Base-by-base conservation (phyloP, 148 eudicot species). In the Amaranthus cruentus region DNA sequence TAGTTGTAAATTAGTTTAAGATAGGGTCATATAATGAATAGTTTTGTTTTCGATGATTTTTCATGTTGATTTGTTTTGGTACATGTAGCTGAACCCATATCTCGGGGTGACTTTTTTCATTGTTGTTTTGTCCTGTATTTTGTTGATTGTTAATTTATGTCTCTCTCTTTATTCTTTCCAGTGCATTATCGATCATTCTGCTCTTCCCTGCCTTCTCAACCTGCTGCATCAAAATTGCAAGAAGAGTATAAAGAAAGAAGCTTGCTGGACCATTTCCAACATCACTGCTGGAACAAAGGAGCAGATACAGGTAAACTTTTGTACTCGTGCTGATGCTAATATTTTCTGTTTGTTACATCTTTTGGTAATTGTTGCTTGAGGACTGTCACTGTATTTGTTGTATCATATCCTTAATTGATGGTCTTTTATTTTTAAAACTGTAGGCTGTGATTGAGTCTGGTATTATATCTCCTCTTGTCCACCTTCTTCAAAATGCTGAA, bases 191-290 rank as follows among this genome's bases (percentile, higher is more conserved):
- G 91, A 85, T 28, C 84, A 87, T 70, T 81, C 79, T 70, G 88
- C 91, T 11, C 89, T 92, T 76, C 88, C 88, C 68, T 82, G 90
- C 75, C 87, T 92, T 72, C 80, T 85, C 66, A 87, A 80, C 81
- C 78, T 92, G 79, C 73, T 92, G 86, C 76, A 88, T 8, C 81
- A 81, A 74, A 85, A 78, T 79, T 68, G 79, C 78, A 91, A 92
- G 83, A 92, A 88, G 80, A 92, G 91, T 80, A 89, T 92, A 59
- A 92, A 89, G 76, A 92, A 89, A 83, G 92, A 92, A 84, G 97
- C 97, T 75, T 92, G 97, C 76, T 92, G 97, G 97, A 88, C 95
- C 52, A 88, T 92, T 76, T 92, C 97, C 56, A 92, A 92, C 78
- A 87, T 92, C 80, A 92, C 95, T 15, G 97, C 97, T 61, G 97